A percentile compares a stretch with the other conserved stretches of the same genome.
phyloP scores from a whole-genome alignment of 2,329 filamentous ascomycete genomes.

The Trichothecium sympodiale region DNA sequence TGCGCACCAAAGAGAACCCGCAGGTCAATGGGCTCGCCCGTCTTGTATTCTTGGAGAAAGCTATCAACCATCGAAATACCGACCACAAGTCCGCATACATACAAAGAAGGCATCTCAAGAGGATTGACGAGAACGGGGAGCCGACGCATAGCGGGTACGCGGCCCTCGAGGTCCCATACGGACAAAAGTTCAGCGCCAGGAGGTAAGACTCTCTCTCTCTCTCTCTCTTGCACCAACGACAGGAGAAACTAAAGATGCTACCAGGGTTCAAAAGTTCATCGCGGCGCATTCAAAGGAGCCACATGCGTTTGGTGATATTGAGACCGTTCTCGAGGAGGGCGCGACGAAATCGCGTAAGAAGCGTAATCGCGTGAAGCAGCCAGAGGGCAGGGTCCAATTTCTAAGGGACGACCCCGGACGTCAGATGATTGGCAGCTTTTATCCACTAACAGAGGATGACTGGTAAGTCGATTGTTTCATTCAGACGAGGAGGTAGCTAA shows the following conservation, averaged over 20 bases:
- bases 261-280: slow-evolving; percentile 2
- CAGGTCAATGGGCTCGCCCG: slow-evolving; percentile 4
- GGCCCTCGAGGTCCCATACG: slow-evolving; percentile 2
- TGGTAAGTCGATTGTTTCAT: slow-evolving; percentile 30
- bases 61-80: not conserved
- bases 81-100: not conserved
- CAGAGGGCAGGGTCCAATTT: slow-evolving; percentile 49
- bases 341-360: too few relatives aligned
- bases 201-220: not conserved
- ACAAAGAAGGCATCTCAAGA: not conserved
- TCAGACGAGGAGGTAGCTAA: too few relatives aligned
- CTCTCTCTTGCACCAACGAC: not conserved
- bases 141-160: slow-evolving; percentile 4
- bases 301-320: slow-evolving; percentile 1
- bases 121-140: slow-evolving; percentile 2
- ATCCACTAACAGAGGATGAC: slow-evolving; percentile 62
- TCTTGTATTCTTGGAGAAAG: slow-evolving; percentile 3
- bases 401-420: slow-evolving; percentile 64
- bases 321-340: not conserved
- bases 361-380: too few relatives aligned
- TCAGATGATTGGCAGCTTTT: slow-evolving; percentile 54
- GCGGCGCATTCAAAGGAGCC: slow-evolving; percentile 1
- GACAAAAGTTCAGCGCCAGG: slow-evolving; percentile 1
- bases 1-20: not conserved
- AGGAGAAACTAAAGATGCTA: not conserved